A percentile compares a stretch with the other conserved stretches of the same genome.
phyloP scores from a whole-genome alignment of 1,139 yeast genomes.

The Yamadazyma oceani region DNA sequence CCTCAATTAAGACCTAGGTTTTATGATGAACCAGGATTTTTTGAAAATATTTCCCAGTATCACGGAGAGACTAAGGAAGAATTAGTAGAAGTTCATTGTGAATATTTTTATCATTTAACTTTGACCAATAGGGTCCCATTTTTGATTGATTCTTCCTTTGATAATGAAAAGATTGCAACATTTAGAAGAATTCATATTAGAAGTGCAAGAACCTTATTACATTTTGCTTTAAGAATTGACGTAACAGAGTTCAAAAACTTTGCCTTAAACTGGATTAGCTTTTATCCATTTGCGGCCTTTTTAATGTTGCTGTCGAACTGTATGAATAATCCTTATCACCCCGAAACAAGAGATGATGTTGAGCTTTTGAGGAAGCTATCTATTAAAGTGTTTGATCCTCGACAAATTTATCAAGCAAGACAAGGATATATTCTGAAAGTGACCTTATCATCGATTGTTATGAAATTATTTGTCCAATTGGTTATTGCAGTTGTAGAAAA shows the following conservation, averaged over 20 bases:
- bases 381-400: conserved; percentile 14
- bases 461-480: conserved; percentile 23
- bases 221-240: conserved; percentile 24
- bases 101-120: conserved; percentile 36
- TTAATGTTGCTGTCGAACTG: conserved; percentile 32
- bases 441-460: conserved; percentile 18
- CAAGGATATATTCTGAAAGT: conserved; percentile 10
- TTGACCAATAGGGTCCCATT: conserved; percentile 38
- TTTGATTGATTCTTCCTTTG: conserved; percentile 17
- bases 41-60: conserved; percentile 4
- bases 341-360: conserved; percentile 31
- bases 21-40: conserved; percentile 29
- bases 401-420: not conserved
- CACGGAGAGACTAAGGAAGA: conserved; percentile 10
- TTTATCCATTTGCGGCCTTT: conserved; percentile 38
- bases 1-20: conserved; percentile 25
- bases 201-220: conserved; percentile 39
- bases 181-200: conserved; percentile 33
- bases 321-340: conserved; percentile 30
- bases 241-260: conserved; percentile 20
- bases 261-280: conserved; percentile 31
- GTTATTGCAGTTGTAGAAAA: conserved; percentile 18
- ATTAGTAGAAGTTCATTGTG: conserved; percentile 23
- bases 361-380: conserved; percentile 30
- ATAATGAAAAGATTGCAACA: conserved; percentile 19